phyloP scores from a whole-genome alignment of 345 rosid species.

The Salix purpurea region DNA sequence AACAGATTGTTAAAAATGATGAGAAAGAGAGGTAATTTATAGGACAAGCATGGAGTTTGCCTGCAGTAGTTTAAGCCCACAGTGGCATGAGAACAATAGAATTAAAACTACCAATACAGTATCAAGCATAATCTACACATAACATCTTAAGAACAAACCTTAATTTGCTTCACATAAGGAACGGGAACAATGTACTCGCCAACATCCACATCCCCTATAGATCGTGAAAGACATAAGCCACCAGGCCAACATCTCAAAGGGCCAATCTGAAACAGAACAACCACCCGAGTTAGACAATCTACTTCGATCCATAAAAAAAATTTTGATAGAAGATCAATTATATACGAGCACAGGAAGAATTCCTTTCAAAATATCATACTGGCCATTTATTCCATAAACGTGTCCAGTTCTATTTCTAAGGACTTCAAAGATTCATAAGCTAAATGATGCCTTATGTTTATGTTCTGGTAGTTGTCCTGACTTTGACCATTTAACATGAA shows the following conservation, averaged over 20 bases:
- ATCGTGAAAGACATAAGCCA: conserved; percentile 97
- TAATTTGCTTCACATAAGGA: conserved; percentile 97
- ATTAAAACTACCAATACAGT: neutral
- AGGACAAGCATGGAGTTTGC: neutral
- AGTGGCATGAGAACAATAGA: neutral
- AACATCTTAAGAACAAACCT: conserved; percentile 48
- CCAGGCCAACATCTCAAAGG: conserved; percentile 99
- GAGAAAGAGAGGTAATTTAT: neutral
- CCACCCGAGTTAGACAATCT: conserved; percentile 18
- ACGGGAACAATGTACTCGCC: conserved; percentile 98
- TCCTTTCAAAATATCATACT: neutral
- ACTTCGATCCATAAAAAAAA: conserved; percentile 7
- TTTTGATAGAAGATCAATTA: neutral
- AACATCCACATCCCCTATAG: conserved; percentile 94
- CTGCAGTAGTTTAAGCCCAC: conserved; percentile 3
- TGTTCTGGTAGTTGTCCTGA: conserved; percentile 1
- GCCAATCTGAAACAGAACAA: conserved; percentile 64
- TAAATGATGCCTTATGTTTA: neutral
- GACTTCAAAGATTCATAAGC: neutral
- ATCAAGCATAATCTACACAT: conserved; percentile 3
- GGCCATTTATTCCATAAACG: neutral
- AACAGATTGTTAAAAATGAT: neutral
- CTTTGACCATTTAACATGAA: neutral
- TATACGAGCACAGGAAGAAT: neutral
- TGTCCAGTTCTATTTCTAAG: neutral